A percentile compares a stretch with the other conserved stretches of the same genome.
These are phyloP conservation scores for Fusarium gaditjirri DNA, from an alignment of 2,329 filamentous ascomycete genomes.

Conservation along the genomic window DNA sequence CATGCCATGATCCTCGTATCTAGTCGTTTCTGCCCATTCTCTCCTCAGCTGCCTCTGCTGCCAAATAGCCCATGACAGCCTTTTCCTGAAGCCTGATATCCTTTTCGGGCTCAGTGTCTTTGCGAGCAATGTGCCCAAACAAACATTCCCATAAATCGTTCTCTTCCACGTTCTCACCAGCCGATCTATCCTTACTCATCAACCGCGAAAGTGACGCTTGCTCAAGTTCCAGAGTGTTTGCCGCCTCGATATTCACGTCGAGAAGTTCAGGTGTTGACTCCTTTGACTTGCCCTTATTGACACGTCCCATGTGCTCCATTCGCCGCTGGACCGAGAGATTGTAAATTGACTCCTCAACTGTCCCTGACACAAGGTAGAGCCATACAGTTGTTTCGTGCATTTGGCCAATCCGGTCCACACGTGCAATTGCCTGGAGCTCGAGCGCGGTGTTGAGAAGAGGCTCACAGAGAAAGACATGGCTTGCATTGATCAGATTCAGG, in stretches of 20 bases:
- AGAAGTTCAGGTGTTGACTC: conserved; percentile 59
- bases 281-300: conserved; percentile 52
- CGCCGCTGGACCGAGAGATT: conserved; percentile 83
- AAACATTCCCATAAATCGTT: conserved; percentile 90
- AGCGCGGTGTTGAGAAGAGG: conserved; percentile 93
- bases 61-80: conserved; percentile 55
- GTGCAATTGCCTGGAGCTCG: conserved; percentile 93
- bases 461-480: conserved; percentile 93
- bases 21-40: conserved; percentile 37
- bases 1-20: not conserved
- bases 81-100: conserved; percentile 48
- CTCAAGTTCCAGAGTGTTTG: conserved; percentile 86
- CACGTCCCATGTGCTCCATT: conserved; percentile 75
- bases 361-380: conserved; percentile 92
- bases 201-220: conserved; percentile 75
- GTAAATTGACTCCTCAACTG: conserved; percentile 93
- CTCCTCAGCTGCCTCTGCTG: conserved; percentile 57
- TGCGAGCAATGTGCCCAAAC: conserved; percentile 69
- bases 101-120: conserved; percentile 32
- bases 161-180: conserved; percentile 82
- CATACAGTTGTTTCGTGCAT: conserved; percentile 89
- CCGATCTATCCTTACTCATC: conserved; percentile 74
- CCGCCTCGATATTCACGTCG: conserved; percentile 77
- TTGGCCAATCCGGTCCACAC: conserved; percentile 95
- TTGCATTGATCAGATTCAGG: conserved; percentile 91